These are phyloP conservation scores for Graphilbum sp. DNA, from an alignment of 2,329 filamentous ascomycete genomes.

Conservation along the genomic window DNA sequence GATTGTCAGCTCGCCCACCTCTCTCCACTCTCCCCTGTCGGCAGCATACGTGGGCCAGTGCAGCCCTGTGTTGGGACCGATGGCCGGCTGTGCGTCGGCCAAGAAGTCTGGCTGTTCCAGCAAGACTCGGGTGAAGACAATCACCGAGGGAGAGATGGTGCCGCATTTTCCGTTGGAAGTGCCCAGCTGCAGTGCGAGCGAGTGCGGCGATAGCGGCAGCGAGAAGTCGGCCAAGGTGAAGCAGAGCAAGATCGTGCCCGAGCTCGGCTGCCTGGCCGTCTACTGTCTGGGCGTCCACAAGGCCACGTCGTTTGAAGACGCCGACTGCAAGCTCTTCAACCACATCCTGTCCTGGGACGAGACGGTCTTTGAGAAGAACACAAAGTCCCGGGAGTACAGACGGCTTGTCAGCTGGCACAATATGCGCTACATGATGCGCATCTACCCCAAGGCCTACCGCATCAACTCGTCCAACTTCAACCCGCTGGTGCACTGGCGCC, in stretches of 20 bases:
- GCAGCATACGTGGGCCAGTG: conserved; percentile 28
- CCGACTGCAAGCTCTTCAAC: conserved; percentile 74
- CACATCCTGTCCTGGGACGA: conserved; percentile 95
- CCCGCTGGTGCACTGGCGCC: conserved; percentile 82
- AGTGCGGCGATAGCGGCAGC: conserved; percentile 61
- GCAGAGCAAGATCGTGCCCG: conserved; percentile 72
- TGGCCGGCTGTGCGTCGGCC: conserved; percentile 22
- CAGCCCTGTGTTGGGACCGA: conserved; percentile 35
- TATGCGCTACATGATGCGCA: conserved; percentile 76
- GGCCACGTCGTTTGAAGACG: conserved; percentile 62
- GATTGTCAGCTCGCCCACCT: not conserved
- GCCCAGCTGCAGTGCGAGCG: conserved; percentile 47
- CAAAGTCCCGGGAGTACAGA: conserved; percentile 59
- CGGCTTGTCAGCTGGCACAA: conserved; percentile 76
- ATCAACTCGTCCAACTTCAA: conserved; percentile 89
- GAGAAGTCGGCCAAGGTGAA: conserved; percentile 41
- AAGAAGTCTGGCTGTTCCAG: conserved; percentile 31
- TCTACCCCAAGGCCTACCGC: conserved; percentile 74
- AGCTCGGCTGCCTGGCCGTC: conserved; percentile 73
- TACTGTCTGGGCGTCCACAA: conserved; percentile 54
- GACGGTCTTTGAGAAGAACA: conserved; percentile 68
- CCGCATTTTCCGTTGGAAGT: conserved; percentile 19
- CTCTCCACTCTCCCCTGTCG: conserved; percentile 14
- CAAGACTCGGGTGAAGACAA: conserved; percentile 40
- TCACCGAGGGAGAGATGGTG: conserved; percentile 35